Evolutionary conservation across 1,284 basidiomycete genomes (phyloP).

Genomic region (Ceratobasidium papillatum): DNA sequence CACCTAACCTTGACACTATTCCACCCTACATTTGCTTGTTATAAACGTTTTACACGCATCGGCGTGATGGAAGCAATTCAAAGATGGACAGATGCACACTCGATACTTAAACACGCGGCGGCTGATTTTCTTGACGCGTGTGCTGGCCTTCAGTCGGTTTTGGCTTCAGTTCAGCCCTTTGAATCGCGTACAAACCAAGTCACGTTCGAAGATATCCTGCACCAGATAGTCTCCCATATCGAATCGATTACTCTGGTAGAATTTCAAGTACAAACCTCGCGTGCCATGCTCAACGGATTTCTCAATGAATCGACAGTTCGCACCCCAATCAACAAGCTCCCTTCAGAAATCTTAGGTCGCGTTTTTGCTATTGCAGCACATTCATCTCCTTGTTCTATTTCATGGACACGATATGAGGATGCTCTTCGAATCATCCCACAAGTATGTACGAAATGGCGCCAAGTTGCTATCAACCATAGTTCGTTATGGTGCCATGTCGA

Average conservation of each 20-base stretch:
- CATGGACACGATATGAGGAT: neutral
- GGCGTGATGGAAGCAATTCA: neutral
- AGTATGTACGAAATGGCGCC: neutral
- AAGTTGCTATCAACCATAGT: neutral
- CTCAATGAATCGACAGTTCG: neutral
- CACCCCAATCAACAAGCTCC: neutral
- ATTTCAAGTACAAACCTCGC: neutral
- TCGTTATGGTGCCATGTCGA: neutral
- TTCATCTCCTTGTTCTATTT: neutral
- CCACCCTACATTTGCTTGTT: too few species aligned
- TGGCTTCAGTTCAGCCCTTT: neutral
- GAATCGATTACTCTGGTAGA: neutral
- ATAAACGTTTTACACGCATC: too few species aligned
- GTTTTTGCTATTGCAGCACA: neutral
- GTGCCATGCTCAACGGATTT: neutral
- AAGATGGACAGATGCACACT: neutral
- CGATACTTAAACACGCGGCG: neutral
- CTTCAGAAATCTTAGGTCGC: neutral
- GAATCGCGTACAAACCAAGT: neutral
- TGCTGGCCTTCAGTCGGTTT: neutral
- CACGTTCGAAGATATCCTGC: neutral
- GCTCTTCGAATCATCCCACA: neutral
- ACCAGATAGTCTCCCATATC: neutral
- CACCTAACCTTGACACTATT: too few species aligned
- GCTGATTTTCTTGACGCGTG: neutral